phyloP scores from a whole-genome alignment of 495 filamentous ascomycete genomes.

The Peziza echinospora region DNA sequence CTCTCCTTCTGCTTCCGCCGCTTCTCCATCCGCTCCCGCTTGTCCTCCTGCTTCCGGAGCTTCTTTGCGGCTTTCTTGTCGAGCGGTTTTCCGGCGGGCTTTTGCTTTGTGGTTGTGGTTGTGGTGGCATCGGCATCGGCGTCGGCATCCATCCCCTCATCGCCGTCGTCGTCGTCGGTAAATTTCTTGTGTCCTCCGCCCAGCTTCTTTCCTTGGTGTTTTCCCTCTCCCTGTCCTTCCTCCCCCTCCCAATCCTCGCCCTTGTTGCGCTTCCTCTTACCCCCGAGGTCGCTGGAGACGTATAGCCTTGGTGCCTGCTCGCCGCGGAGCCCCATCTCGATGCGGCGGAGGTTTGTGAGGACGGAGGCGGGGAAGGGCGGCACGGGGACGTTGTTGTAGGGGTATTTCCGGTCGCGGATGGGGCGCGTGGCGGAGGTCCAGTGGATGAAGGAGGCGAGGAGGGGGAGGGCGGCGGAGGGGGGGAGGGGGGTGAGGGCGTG shows the following conservation, averaged over 20 bases:
- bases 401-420: neutral
- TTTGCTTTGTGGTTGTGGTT: neutral
- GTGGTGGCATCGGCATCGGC: neutral
- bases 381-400: neutral
- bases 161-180: neutral
- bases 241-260: neutral
- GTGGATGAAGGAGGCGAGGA: neutral
- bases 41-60: neutral
- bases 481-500: neutral
- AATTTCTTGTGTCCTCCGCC: neutral
- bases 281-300: neutral
- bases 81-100: too few relatives aligned
- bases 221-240: neutral
- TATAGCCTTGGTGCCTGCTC: neutral
- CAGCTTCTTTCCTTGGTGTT: neutral
- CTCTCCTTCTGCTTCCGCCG: neutral
- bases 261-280: neutral
- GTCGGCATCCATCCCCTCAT: neutral
- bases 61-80: neutral
- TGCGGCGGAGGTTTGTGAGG: neutral
- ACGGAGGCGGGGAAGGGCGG: neutral
- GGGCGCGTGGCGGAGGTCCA: neutral
- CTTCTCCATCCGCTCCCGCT: neutral
- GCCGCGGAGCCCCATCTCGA: neutral
- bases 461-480: neutral